Evolutionary conservation across 148 eudicot genomes (phyloP), one percentile per base, ranked within the genome.

Genomic region (Polygonum aviculare): DNA sequence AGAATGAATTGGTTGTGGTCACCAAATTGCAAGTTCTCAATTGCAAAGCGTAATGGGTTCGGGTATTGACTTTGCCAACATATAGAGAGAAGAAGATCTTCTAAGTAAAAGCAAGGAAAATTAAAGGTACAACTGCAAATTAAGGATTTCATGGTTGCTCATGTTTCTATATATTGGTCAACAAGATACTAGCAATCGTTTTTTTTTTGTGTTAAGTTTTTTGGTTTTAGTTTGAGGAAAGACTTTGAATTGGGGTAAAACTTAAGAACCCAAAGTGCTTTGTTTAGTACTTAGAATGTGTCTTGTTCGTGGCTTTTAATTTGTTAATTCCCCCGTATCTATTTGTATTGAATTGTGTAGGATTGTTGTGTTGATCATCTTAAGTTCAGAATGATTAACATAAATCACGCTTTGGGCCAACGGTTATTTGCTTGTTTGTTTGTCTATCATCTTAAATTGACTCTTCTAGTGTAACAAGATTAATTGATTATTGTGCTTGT

Each of bases 11-110:
- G 39, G 39, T 3, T 31, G 1, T 19, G 62, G n/a, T 14, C 36
- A 62, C 38, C 69, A 31, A 31, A 60, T 60, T 50, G 16, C 1
- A 14, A 65, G 71, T 4, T 36, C 39, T 67, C 19, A 35, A 19
- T 36, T 36, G 72, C 44, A 72, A 72, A 72, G 89, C 74, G 81
- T 85, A 82, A 79, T 84, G 79, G 97, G 97, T 92, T 92, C 97
- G 97, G 97, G 97, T 81, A 90, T 92, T 92, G 97, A 92, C 97
- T 90, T 86, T 77, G 85, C 86, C 74, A 79, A 76, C 10, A 59
- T 77, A 76, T n/a, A 60, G 36, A 59, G 51, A 57, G 26, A 31
- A 57, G 26, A 31, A 44, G 74, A 44, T 47, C 15, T 26, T 62
- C 31, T 31, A 62, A 62, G 69, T 62, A 62, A 62, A 33, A 57